These are phyloP conservation scores for Cryptosporidium bovis DNA, from an alignment of 169 alveolate genomes.

Conservation along the genomic window DNA sequence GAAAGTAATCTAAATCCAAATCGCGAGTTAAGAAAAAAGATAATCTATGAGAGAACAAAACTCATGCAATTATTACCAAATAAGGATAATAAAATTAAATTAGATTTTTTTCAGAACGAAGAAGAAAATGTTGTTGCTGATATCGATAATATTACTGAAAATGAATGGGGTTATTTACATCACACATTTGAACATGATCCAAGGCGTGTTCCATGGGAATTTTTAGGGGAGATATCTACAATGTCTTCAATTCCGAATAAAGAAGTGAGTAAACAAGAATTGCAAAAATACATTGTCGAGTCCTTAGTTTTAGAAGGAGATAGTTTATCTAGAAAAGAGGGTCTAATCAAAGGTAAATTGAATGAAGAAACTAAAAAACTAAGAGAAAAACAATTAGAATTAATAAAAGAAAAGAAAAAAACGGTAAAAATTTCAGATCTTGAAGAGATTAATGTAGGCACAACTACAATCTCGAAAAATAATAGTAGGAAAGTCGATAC, in stretches of 20 bases:
- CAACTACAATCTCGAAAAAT: background rate
- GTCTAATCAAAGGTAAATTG: background rate
- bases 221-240: conserved; percentile 32
- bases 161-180: conserved; percentile 13
- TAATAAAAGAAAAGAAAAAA: background rate
- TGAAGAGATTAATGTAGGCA: background rate
- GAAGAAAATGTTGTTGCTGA: background rate
- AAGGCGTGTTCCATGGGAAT: conserved; percentile 72
- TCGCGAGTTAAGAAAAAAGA: conserved; percentile 2
- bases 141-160: conserved; percentile 1
- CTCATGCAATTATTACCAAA: background rate
- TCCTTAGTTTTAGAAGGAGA: conserved; percentile 37
- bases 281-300: conserved; percentile 54
- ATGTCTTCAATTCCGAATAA: conserved; percentile 13
- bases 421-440: no score
- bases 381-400: no score
- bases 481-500: background rate
- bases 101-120: conserved; percentile 1
- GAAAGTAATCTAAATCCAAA: conserved; percentile 7
- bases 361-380: background rate
- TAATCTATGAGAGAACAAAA: conserved; percentile 9
- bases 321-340: conserved; percentile 5
- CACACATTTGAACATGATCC: conserved; percentile 63
- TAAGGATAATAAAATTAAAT: background rate
- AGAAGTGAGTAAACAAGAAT: conserved; percentile 11